Conservation (phyloP, 1,284 basidiomycete species). For the Ceratobasidium sp. region DNA sequence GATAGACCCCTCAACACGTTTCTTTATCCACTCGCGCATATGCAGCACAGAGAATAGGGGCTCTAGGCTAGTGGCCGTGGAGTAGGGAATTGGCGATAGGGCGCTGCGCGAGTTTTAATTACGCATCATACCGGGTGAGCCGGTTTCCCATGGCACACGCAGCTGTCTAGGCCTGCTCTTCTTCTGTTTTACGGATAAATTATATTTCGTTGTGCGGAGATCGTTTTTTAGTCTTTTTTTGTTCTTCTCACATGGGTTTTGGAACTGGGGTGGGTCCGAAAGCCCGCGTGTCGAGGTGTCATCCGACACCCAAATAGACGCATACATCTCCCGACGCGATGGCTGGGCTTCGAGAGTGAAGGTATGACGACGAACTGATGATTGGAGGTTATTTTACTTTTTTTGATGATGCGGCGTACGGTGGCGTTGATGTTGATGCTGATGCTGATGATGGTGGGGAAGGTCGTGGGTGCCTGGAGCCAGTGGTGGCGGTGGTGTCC, state of each 20-base stretch:
- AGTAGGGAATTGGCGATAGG: conserved; percentile 8
- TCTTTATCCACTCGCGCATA: neutral
- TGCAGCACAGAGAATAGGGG: conserved; percentile 4
- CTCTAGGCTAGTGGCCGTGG: conserved; percentile 1
- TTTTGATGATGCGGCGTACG: conserved; percentile 7
- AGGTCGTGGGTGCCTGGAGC: conserved; percentile 4
- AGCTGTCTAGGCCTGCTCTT: neutral
- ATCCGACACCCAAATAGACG: neutral
- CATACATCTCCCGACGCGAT: conserved; percentile 1
- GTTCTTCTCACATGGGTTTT: neutral
- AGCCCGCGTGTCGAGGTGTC: conserved; percentile 7
- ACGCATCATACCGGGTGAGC: neutral
- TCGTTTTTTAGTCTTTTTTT: conserved; percentile 1
- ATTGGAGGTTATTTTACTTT: conserved; percentile 15
- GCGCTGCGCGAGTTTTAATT: neutral
- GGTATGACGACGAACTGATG: neutral
- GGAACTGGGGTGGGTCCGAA: neutral
- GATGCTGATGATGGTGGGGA: conserved; percentile 3
- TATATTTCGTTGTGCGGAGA: neutral
- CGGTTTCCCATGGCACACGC: neutral
- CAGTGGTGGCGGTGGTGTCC: neutral
- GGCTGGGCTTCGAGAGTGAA: neutral
- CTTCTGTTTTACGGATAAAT: conserved; percentile 9
- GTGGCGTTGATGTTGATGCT: conserved; percentile 16
- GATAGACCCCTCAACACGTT: conserved; percentile 33